A percentile compares a stretch with the other conserved stretches of the same genome.
These are phyloP conservation scores for Stipa capillata DNA, from an alignment of 176 grass and related monocot genomes.

Conservation along the genomic window DNA sequence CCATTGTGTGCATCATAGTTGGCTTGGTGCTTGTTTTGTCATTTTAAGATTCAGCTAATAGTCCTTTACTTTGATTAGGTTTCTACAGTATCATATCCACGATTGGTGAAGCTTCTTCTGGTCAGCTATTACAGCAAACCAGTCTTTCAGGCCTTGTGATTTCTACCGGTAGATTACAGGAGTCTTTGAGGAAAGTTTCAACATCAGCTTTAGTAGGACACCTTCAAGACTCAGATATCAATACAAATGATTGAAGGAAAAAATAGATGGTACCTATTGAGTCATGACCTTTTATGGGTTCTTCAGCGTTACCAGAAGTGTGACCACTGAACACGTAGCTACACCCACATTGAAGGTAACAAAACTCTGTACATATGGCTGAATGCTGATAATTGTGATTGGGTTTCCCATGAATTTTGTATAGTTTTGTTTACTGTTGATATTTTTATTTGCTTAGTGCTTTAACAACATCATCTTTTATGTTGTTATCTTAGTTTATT, in stretches of 20 bases:
- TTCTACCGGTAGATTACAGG: conserved; percentile 65
- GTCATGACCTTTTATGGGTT: conserved; percentile 58
- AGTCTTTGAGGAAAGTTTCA: conserved; percentile 51
- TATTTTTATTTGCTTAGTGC: background rate
- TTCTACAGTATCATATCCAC: conserved; percentile 61
- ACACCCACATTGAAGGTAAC: conserved; percentile 63
- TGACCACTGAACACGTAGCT: conserved; percentile 64
- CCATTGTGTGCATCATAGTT: conserved; percentile 1
- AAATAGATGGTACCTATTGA: conserved; percentile 37
- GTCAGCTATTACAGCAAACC: conserved; percentile 49
- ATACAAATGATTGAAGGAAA: conserved; percentile 34
- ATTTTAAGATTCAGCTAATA: background rate
- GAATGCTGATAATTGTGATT: background rate
- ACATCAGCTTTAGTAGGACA: conserved; percentile 54
- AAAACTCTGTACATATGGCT: background rate
- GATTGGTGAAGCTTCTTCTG: conserved; percentile 57
- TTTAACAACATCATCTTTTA: background rate
- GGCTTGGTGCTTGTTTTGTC: background rate
- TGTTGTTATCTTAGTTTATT: background rate
- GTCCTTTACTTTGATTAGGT: conserved; percentile 24
- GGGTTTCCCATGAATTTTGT: background rate
- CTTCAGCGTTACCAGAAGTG: conserved; percentile 53
- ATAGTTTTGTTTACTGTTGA: background rate
- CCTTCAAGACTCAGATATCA: conserved; percentile 37
- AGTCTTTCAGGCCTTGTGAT: conserved; percentile 72